Conservation (phyloP, 495 filamentous ascomycete genomes). For the Aspergillus avenaceus region DNA sequence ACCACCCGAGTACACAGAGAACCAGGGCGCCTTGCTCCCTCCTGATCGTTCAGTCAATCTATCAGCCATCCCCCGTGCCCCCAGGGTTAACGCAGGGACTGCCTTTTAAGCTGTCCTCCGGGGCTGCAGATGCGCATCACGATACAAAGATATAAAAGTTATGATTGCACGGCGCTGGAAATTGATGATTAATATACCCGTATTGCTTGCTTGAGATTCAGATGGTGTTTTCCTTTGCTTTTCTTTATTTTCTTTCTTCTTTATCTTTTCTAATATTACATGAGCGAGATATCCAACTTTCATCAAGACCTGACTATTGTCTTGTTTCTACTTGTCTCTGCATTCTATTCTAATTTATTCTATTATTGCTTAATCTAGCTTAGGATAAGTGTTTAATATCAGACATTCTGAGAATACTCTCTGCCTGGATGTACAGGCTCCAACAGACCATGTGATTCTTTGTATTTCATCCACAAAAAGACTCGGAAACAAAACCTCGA, state of each 20-base stretch:
- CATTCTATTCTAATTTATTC: too few species aligned
- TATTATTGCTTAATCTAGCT: too few species aligned
- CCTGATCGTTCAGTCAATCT: slow-evolving; percentile 3
- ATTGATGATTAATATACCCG: background rate
- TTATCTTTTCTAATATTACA: background rate
- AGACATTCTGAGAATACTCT: too few species aligned
- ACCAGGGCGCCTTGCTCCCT: background rate
- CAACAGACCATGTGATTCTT: too few species aligned
- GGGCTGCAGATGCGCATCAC: background rate
- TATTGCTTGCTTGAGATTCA: background rate
- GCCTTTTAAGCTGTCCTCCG: background rate
- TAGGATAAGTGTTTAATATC: too few species aligned
- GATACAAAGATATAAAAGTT: background rate
- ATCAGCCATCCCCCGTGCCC: background rate
- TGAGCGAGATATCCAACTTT: too few species aligned
- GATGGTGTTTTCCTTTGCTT: background rate
- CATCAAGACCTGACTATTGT: too few species aligned
- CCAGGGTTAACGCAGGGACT: background rate
- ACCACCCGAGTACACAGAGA: slow-evolving; percentile 13
- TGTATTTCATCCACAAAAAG: too few species aligned
- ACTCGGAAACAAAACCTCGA: too few species aligned
- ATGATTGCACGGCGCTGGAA: background rate
- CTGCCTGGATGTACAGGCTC: too few species aligned
- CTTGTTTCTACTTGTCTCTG: too few species aligned
- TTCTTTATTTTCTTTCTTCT: background rate